phyloP scores from a whole-genome alignment of 768 basidiomycete species.

The Boletus eberwhitei region DNA sequence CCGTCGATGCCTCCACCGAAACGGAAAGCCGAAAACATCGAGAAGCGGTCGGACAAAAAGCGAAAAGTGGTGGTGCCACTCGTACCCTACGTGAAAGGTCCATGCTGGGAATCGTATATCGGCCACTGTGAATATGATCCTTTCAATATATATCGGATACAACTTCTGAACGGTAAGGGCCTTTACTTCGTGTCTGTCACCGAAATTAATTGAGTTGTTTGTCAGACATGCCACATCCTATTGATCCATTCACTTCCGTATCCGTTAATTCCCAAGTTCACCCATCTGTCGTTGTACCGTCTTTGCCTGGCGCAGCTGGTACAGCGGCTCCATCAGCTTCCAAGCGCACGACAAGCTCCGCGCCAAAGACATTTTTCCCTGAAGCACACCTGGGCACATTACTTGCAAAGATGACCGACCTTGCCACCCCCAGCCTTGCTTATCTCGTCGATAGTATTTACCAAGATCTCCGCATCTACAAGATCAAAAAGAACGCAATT shows the following conservation, averaged over 20 bases:
- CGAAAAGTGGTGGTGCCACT: slow-evolving; percentile 76
- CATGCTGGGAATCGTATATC: slow-evolving; percentile 70
- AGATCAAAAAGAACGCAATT: slow-evolving; percentile 80
- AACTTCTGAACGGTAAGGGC: slow-evolving; percentile 76
- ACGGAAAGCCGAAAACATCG: slow-evolving; percentile 57
- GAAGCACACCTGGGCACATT: slow-evolving; percentile 59
- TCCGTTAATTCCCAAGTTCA: slow-evolving; percentile 36
- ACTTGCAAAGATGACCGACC: slow-evolving; percentile 56
- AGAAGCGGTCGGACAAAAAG: slow-evolving; percentile 56
- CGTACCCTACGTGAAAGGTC: slow-evolving; percentile 78
- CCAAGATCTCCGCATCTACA: slow-evolving; percentile 63
- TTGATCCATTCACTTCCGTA: slow-evolving; percentile 77
- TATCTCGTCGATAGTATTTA: slow-evolving; percentile 72
- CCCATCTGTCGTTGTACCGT: slow-evolving; percentile 45
- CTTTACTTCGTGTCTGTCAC: neutral
- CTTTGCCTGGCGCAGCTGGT: slow-evolving; percentile 38
- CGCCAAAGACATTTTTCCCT: slow-evolving; percentile 64
- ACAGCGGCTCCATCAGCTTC: slow-evolving; percentile 14
- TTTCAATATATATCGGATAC: slow-evolving; percentile 72
- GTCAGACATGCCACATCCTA: slow-evolving; percentile 65
- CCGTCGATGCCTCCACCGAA: slow-evolving; percentile 47
- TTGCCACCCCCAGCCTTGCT: slow-evolving; percentile 60
- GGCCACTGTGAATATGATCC: slow-evolving; percentile 66
- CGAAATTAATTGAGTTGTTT: slow-evolving; percentile 2
- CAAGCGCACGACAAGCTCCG: slow-evolving; percentile 26